phyloP scores from a whole-genome alignment of 129 eudicot species.

The Calendula officinalis region DNA sequence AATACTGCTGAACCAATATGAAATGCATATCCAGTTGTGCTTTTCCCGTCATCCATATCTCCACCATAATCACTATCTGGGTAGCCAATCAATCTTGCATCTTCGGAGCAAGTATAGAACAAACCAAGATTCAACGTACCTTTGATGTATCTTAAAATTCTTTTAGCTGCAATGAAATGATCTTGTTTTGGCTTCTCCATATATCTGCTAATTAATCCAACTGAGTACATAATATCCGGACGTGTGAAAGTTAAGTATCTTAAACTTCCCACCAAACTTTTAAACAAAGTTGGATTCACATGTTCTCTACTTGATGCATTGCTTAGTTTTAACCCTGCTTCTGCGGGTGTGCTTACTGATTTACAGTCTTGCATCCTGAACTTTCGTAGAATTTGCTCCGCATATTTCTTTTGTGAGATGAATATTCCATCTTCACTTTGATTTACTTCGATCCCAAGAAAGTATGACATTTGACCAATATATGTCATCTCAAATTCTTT shows the following conservation, averaged over 20 bases:
- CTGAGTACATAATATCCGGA: too few species aligned
- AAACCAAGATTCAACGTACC: background rate
- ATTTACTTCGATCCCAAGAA: background rate
- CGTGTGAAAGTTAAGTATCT: too few species aligned
- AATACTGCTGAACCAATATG: background rate
- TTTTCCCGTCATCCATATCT: background rate
- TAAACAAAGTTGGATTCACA: too few species aligned
- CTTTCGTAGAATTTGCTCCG: background rate
- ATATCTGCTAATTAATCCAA: too few species aligned
- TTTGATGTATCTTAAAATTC: too few species aligned
- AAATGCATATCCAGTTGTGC: background rate
- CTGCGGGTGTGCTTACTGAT: too few species aligned
- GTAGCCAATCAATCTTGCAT: background rate
- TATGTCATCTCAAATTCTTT: background rate
- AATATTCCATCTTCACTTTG: background rate
- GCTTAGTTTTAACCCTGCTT: too few species aligned
- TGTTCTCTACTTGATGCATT: too few species aligned
- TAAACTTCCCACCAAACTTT: too few species aligned
- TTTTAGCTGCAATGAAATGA: too few species aligned
- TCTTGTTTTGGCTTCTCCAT: too few species aligned
- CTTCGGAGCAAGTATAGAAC: background rate
- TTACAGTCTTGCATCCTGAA: background rate
- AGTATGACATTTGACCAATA: background rate
- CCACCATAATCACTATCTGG: background rate
- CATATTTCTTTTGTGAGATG: background rate